A percentile compares a stretch with the other conserved stretches of the same genome.
phyloP scores from a whole-genome alignment of 2,329 filamentous ascomycete genomes.

The Sporothrix globosa region DNA sequence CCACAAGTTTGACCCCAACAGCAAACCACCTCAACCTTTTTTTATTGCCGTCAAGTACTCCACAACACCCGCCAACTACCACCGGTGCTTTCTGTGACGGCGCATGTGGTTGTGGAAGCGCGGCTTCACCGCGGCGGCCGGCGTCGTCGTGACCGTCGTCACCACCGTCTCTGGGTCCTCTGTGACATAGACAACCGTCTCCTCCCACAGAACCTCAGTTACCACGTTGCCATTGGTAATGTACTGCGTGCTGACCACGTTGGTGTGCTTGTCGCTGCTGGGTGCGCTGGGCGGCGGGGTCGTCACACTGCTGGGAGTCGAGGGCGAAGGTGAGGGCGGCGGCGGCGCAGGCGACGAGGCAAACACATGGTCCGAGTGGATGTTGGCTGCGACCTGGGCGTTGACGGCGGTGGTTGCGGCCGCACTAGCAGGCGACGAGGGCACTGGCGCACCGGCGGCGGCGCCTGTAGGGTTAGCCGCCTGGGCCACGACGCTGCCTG shows the following conservation, averaged over 20 bases:
- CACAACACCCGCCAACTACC: constrained; percentile 5
- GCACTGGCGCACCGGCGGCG: constrained; percentile 26
- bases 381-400: not conserved
- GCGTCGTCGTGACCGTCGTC: constrained; percentile 40
- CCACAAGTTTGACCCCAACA: not conserved
- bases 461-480: constrained; percentile 11
- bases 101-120: constrained; percentile 46
- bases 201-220: constrained; percentile 60
- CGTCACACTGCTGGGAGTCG: constrained; percentile 38
- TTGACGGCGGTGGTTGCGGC: not conserved
- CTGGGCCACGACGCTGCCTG: constrained; percentile 19
- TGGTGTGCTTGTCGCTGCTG: constrained; percentile 32
- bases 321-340: not conserved
- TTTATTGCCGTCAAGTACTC: not conserved
- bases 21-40: not conserved
- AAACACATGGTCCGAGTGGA: not conserved
- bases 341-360: not conserved
- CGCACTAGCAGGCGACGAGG: not conserved
- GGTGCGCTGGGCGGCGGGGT: constrained; percentile 38
- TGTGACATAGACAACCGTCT: constrained; percentile 58
- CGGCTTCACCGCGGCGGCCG: constrained; percentile 38
- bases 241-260: constrained; percentile 57
- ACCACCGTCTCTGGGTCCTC: constrained; percentile 49
- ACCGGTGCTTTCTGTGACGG: constrained; percentile 39
- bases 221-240: constrained; percentile 56